Percentiles rank a stretch among this genome's conserved stretches.
Conservation (phyloP, 164 flowering plant species). For the Euptelea pleiosperma region DNA sequence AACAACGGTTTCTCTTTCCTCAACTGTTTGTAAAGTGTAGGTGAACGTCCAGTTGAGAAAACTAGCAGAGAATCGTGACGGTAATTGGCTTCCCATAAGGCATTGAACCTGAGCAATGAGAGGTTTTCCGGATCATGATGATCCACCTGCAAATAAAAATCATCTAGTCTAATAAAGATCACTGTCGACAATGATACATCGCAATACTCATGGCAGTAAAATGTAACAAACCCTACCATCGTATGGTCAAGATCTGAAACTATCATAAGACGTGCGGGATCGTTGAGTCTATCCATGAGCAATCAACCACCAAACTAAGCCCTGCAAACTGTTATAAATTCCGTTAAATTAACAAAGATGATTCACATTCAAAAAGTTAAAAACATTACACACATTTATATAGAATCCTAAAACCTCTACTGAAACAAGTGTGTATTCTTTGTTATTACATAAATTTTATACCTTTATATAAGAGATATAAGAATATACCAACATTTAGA, state of each 20-base stretch:
- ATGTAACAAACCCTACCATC: slow-evolving; percentile 54
- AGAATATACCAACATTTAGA: too few relatives aligned
- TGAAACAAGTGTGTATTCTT: too few relatives aligned
- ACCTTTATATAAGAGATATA: too few relatives aligned
- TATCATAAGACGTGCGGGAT: slow-evolving; percentile 79
- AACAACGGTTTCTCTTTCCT: slow-evolving; percentile 95
- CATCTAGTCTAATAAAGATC: background rate
- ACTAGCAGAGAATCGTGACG: slow-evolving; percentile 83
- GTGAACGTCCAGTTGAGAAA: slow-evolving; percentile 96
- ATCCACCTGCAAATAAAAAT: slow-evolving; percentile 66
- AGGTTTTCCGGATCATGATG: slow-evolving; percentile 87
- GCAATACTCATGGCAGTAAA: too few relatives aligned
- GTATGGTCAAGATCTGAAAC: slow-evolving; percentile 99
- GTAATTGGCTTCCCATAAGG: slow-evolving; percentile 85
- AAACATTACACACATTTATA: too few relatives aligned
- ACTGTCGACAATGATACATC: background rate
- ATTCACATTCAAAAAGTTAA: too few relatives aligned
- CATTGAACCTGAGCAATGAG: slow-evolving; percentile 84
- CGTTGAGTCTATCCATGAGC: slow-evolving; percentile 62
- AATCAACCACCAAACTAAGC: background rate
- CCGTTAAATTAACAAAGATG: too few relatives aligned
- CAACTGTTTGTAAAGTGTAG: slow-evolving; percentile 76
- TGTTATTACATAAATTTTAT: too few relatives aligned
- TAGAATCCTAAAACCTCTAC: too few relatives aligned
- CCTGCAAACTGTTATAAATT: too few relatives aligned